Base-by-base conservation (phyloP, 345 rosid species). In the Gynandropsis gynandra region DNA sequence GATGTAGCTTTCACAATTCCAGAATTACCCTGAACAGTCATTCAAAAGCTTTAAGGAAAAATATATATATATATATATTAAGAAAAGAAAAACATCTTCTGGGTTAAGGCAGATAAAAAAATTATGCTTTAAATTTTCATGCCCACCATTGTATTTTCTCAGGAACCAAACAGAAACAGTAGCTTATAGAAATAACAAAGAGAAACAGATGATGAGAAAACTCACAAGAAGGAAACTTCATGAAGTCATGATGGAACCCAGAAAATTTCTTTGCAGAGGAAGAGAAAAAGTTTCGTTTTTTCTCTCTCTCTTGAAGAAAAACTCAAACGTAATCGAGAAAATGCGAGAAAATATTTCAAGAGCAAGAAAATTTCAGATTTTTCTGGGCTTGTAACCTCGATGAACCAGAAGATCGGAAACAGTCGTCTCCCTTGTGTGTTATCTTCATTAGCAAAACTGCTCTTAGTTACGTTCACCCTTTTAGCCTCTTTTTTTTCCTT, bases 211-310 rank as follows among this genome's bases (percentile, higher is more conserved):
- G 29, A 54, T 45, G 43, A 49, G 20, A 58, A 43, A 46, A 51
- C 52, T 62, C 62, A 74, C 82, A 60, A 44, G 65, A 54, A 38
- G 39, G 58, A 68, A 44, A 40, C 65, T 66, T 39, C 46, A 50
- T 54, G 61, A 55, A 56, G 47, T 49, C 54, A 39, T 45, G 47
- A 24, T 13, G 15, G 53, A 38, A 16, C 29, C 16, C 17, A 52
- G 12, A 24, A 29, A 15, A 3, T 4, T 46, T 17, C 29, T 15
- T 52, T 31, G 31, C 18, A 21, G 38, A 42, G 10, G 27, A 34
- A 24, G 29, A 56, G 54, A 40, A 9, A 13, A 39, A 27, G 7
- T 31, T 43, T 50, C 32, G 7, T 9, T 55, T 55, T 19, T 46
- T 34, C 46, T 52, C 44, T 52, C 45, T 47, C 4, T 0, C 16